Percentiles rank a stretch among this genome's conserved stretches.
Evolutionary conservation across 805 yeast species (phyloP).

Genomic region (Myxozyma neglecta): DNA sequence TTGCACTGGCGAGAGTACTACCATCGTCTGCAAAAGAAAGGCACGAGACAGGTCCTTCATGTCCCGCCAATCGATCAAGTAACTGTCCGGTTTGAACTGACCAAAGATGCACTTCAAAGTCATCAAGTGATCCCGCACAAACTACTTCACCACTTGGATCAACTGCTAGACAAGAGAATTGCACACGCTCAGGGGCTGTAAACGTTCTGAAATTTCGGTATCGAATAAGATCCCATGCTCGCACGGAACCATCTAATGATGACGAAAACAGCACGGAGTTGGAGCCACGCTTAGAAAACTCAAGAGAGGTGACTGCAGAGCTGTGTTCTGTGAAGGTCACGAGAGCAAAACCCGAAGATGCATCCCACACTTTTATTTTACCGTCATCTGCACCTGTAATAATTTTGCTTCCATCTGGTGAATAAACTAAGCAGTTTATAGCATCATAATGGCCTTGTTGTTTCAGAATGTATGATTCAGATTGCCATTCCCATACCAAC

Average conservation of each 20-base stretch:
- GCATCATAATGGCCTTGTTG: constrained; percentile 98
- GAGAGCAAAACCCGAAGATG: constrained; percentile 85
- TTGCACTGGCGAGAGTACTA: constrained; percentile 77
- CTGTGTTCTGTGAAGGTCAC: constrained; percentile 90
- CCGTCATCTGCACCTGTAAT: constrained; percentile 98
- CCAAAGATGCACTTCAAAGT: constrained; percentile 92
- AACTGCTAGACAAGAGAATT: constrained; percentile 84
- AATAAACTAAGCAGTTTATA: constrained; percentile 76
- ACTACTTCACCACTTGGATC: constrained; percentile 97
- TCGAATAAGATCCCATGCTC: constrained; percentile 95
- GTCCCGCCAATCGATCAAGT: constrained; percentile 85
- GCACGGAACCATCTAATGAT: constrained; percentile 91
- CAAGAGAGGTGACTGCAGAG: constrained; percentile 82
- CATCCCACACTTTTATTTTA: constrained; percentile 94
- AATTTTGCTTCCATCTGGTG: constrained; percentile 90
- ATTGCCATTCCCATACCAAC: constrained; percentile 97
- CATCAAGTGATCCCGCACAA: constrained; percentile 89
- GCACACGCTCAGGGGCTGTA: constrained; percentile 85
- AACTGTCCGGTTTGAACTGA: constrained; percentile 94
- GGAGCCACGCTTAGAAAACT: constrained; percentile 85
- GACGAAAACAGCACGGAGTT: constrained; percentile 75
- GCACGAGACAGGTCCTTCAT: constrained; percentile 91
- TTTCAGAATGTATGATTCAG: constrained; percentile 89
- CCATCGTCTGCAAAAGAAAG: constrained; percentile 81
- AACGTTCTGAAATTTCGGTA: constrained; percentile 93